Percentiles rank a stretch among this genome's conserved stretches.
Conservation (phyloP, 768 basidiomycete genomes). For the Leccinum boreale region DNA sequence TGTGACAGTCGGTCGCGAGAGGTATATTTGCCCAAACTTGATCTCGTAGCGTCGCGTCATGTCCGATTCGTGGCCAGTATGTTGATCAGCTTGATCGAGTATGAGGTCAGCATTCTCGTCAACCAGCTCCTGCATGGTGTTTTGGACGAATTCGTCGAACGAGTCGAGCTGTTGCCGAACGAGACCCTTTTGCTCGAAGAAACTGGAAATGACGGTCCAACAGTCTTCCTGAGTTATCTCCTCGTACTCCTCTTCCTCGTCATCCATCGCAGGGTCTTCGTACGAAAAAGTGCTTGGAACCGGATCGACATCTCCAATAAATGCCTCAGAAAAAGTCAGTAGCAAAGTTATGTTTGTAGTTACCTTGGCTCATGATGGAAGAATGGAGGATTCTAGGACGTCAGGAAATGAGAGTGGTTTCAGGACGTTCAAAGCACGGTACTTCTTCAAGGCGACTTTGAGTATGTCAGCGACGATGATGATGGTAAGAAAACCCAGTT, state of each 20-base stretch:
- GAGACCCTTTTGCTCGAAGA: conserved; percentile 96
- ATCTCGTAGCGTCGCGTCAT: conserved; percentile 94
- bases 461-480: conserved; percentile 3
- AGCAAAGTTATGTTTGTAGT: conserved; percentile 14
- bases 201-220: conserved; percentile 94
- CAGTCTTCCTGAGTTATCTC: conserved; percentile 92
- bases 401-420: neutral
- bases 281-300: conserved; percentile 49
- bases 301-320: conserved; percentile 43
- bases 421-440: neutral
- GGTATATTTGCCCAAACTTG: conserved; percentile 96
- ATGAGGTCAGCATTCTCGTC: conserved; percentile 96
- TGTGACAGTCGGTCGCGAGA: conserved; percentile 90
- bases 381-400: neutral
- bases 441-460: neutral
- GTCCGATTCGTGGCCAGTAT: conserved; percentile 80
- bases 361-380: conserved; percentile 32
- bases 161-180: conserved; percentile 97
- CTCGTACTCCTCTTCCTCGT: conserved; percentile 55
- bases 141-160: conserved; percentile 98
- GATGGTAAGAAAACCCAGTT: conserved; percentile 12
- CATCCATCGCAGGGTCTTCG: conserved; percentile 59
- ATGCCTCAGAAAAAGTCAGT: conserved; percentile 33
- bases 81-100: conserved; percentile 94
- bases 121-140: conserved; percentile 98